Evolutionary conservation across 1,139 yeast genomes (phyloP).

Genomic region (Martiniozyma asiatica): DNA sequence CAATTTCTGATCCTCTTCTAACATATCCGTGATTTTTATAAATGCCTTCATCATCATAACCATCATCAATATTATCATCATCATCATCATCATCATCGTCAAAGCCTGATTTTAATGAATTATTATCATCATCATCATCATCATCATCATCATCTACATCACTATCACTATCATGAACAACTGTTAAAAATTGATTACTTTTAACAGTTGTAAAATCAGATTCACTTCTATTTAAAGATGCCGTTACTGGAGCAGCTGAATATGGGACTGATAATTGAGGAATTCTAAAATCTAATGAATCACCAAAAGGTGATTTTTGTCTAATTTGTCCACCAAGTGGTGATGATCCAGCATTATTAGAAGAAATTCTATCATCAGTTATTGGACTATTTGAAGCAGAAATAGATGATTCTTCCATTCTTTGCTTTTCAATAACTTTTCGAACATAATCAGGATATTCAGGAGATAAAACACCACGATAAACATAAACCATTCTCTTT

Average conservation of each 20-base stretch:
- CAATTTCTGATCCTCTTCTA: conserved; percentile 20
- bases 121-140: conserved; percentile 11
- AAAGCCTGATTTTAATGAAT: conserved; percentile 14
- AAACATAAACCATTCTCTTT: conserved; percentile 77
- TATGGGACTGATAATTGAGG: conserved; percentile 56
- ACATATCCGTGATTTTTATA: conserved; percentile 16
- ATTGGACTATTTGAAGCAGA: conserved; percentile 2
- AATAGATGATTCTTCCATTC: conserved; percentile 24
- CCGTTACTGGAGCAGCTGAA: conserved; percentile 67
- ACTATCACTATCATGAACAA: conserved; percentile 16
- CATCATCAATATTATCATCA: conserved; percentile 22
- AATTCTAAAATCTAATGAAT: conserved; percentile 33
- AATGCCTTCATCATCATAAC: conserved; percentile 28
- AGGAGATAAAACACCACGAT: conserved; percentile 61
- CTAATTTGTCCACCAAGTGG: conserved; percentile 20
- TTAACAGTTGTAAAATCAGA: conserved; percentile 6
- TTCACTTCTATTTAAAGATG: conserved; percentile 29
- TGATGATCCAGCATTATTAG: conserved; percentile 10
- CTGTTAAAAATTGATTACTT: conserved; percentile 9
- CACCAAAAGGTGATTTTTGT: conserved; percentile 32
- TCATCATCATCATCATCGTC: conserved; percentile 27
- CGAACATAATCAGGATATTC: conserved; percentile 64
- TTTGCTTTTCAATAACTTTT: conserved; percentile 30
- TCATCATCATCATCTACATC: conserved; percentile 12
- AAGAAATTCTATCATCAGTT: background rate